phyloP scores from a whole-genome alignment of 2,329 filamentous ascomycete genomes.

The Cladosporium sp. region DNA sequence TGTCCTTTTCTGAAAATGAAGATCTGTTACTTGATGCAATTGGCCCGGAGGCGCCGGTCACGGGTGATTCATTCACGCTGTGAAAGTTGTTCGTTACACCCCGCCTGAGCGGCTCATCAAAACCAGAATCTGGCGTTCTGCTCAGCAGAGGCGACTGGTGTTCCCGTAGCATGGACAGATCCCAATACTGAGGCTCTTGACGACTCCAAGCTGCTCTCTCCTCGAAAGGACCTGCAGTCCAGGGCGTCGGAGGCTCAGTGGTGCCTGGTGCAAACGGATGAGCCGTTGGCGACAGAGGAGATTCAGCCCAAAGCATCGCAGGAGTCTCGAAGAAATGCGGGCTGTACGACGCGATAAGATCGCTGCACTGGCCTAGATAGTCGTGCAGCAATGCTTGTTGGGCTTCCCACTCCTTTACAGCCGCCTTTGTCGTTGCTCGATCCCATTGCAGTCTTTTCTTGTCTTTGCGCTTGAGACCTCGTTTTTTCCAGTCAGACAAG shows the following conservation, averaged over 20 bases:
- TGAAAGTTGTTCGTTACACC: background rate
- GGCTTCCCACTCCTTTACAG: constrained; percentile 20
- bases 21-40: constrained; percentile 10
- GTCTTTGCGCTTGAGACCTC: constrained; percentile 21
- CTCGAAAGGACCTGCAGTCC: constrained; percentile 8
- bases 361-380: constrained; percentile 23
- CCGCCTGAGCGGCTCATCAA: constrained; percentile 21
- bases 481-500: background rate
- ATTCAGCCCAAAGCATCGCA: background rate
- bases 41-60: background rate
- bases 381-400: constrained; percentile 24
- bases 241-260: background rate
- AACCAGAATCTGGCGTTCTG: constrained; percentile 25
- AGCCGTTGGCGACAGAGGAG: constrained; percentile 20
- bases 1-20: constrained; percentile 12
- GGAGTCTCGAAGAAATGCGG: constrained; percentile 11
- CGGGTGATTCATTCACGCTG: background rate
- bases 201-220: background rate
- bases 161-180: constrained; percentile 27
- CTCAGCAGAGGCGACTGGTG: constrained; percentile 18
- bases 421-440: constrained; percentile 20
- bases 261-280: constrained; percentile 18
- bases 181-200: constrained; percentile 25
- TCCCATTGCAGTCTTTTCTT: constrained; percentile 29
- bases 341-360: constrained; percentile 23